Conservation (phyloP, 495 filamentous ascomycete genomes). For the Apodospora peruviana region DNA sequence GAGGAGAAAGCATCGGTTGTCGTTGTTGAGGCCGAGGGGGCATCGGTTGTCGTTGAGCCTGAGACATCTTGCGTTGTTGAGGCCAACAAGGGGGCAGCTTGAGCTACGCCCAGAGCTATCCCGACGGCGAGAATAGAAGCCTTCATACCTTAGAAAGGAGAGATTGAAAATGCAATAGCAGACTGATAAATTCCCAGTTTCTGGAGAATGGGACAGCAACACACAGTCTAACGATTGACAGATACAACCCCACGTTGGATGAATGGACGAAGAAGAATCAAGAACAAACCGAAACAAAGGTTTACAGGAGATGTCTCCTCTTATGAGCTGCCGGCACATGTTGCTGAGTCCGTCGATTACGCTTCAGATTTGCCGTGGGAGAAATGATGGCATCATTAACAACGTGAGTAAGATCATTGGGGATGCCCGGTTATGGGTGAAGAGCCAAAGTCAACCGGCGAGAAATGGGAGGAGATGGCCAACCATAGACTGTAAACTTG, state of each 20-base stretch:
- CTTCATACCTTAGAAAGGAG: slow-evolving; percentile 15
- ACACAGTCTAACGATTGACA: background rate
- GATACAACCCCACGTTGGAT: too few relatives aligned
- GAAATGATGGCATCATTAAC: too few relatives aligned
- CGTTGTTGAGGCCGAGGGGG: too few relatives aligned
- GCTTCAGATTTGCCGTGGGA: too few relatives aligned
- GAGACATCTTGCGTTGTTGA: background rate
- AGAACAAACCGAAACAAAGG: too few relatives aligned
- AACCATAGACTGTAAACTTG: slow-evolving; percentile 5
- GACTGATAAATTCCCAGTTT: background rate
- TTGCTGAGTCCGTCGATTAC: too few relatives aligned
- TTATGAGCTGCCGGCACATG: too few relatives aligned
- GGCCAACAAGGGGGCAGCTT: background rate
- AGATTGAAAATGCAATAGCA: background rate
- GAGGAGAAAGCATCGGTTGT: too few relatives aligned
- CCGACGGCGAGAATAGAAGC: slow-evolving; percentile 13
- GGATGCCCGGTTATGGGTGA: too few relatives aligned
- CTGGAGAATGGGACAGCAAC: background rate
- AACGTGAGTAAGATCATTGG: too few relatives aligned
- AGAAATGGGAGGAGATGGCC: background rate
- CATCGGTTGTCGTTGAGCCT: background rate
- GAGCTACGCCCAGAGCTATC: slow-evolving; percentile 3
- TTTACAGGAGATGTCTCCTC: too few relatives aligned
- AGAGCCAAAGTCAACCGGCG: too few relatives aligned
- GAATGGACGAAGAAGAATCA: slow-evolving; percentile 1